Conservation (phyloP, 1,284 basidiomycete species). For the Heterobasidion parviporum region DNA sequence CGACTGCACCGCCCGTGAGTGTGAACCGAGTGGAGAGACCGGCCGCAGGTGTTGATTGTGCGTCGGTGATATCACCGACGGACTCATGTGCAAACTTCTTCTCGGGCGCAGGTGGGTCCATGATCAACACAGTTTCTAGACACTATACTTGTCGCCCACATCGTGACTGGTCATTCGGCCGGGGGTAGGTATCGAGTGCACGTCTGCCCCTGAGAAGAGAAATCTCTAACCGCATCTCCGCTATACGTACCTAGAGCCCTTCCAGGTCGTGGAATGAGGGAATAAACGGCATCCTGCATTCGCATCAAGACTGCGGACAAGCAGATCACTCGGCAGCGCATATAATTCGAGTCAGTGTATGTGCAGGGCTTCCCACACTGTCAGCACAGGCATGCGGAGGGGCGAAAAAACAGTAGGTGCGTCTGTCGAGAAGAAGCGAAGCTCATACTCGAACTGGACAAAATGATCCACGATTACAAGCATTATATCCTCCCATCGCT, state of each 20-base stretch:
- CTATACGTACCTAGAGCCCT: conserved; percentile 34
- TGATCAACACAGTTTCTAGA: conserved; percentile 22
- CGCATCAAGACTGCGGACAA: background rate
- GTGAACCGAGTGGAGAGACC: no score
- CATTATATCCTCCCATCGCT: conserved; percentile 66
- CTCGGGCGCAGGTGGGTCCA: conserved; percentile 58
- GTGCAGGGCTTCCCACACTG: background rate
- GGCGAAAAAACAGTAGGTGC: background rate
- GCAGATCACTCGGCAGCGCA: background rate
- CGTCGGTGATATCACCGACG: conserved; percentile 71
- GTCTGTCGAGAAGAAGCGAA: conserved; percentile 66
- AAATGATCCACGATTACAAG: conserved; percentile 26
- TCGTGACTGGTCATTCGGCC: no score
- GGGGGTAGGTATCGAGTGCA: conserved; percentile 25
- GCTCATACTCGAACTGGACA: conserved; percentile 31
- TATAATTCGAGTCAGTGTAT: background rate
- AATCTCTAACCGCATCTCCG: background rate
- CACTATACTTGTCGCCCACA: no score
- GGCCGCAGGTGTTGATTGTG: conserved; percentile 22
- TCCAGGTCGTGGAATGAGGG: conserved; percentile 39
- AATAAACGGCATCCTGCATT: background rate
- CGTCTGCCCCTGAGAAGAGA: background rate
- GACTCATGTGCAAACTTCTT: conserved; percentile 65
- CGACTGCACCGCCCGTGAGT: no score
- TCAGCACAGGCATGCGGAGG: background rate